phyloP scores from a whole-genome alignment of 2,329 filamentous ascomycete genomes.

The Colletotrichum siamense region DNA sequence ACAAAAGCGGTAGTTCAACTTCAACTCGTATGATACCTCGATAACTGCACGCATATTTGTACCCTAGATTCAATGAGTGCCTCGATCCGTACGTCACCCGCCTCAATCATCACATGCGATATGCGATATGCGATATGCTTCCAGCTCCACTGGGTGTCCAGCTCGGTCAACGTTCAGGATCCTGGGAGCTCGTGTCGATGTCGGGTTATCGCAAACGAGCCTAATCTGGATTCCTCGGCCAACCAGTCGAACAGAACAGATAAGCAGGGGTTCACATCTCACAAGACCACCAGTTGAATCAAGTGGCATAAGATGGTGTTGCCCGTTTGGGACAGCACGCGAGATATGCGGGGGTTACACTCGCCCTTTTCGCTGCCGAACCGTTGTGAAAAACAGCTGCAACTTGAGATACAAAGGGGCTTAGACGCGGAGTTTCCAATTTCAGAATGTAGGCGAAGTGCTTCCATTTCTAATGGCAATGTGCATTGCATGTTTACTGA shows the following conservation, averaged over 20 bases:
- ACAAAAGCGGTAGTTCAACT: background rate
- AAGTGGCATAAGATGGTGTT: background rate
- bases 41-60: background rate
- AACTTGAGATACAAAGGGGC: background rate
- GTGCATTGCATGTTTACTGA: background rate
- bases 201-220: background rate
- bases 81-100: rapidly evolving
- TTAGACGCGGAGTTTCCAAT: background rate
- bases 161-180: background rate
- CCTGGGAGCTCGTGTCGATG: background rate
- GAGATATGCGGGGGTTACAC: background rate
- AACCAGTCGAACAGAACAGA: background rate
- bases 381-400: background rate
- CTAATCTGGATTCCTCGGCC: background rate
- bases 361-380: background rate
- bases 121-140: background rate
- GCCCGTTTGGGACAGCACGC: background rate
- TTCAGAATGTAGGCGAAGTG: background rate
- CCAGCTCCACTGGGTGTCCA: background rate
- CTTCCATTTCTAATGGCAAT: background rate
- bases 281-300: background rate
- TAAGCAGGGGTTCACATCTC: background rate
- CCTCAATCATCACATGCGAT: background rate
- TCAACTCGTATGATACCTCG: background rate
- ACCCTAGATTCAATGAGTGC: background rate